These are phyloP conservation scores for Fusarium denticulatum DNA, from an alignment of 2,329 filamentous ascomycete species.

Conservation along the genomic window DNA sequence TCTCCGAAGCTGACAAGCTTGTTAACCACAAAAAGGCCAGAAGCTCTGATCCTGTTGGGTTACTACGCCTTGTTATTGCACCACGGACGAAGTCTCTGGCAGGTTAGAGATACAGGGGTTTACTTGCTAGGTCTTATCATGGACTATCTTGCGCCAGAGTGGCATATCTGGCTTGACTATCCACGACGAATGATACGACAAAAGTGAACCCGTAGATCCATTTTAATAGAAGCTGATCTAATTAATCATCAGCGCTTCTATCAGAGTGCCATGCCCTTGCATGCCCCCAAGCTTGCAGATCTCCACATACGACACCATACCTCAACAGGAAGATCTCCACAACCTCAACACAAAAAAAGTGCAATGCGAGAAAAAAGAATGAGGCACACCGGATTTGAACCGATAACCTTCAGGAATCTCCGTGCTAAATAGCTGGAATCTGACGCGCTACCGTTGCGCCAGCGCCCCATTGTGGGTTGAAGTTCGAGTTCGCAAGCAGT, in stretches of 20 bases:
- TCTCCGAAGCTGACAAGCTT: conserved; percentile 5
- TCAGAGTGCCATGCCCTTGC: background rate
- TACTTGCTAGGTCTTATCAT: conserved; percentile 13
- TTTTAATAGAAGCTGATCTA: background rate
- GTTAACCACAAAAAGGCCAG: background rate
- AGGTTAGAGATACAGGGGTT: conserved; percentile 6
- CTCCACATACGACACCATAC: background rate
- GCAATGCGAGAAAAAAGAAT: background rate
- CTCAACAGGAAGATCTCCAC: background rate
- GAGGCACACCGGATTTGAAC: conserved; percentile 2
- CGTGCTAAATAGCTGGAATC: background rate
- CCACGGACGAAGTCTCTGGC: conserved; percentile 19
- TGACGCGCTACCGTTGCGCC: conserved; percentile 1
- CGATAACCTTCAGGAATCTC: conserved; percentile 3
- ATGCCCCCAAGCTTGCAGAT: background rate
- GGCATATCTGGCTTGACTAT: conserved; percentile 17
- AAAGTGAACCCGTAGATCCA: accelerated
- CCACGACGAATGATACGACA: background rate
- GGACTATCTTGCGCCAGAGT: conserved; percentile 8
- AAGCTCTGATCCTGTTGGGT: conserved; percentile 6
- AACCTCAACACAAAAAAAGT: background rate
- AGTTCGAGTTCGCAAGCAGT: background rate
- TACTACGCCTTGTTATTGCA: conserved; percentile 25
- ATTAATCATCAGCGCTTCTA: background rate
- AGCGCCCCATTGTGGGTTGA: background rate